Evolutionary conservation across 768 basidiomycete species (phyloP).

Genomic region (Hericium alpestre): DNA sequence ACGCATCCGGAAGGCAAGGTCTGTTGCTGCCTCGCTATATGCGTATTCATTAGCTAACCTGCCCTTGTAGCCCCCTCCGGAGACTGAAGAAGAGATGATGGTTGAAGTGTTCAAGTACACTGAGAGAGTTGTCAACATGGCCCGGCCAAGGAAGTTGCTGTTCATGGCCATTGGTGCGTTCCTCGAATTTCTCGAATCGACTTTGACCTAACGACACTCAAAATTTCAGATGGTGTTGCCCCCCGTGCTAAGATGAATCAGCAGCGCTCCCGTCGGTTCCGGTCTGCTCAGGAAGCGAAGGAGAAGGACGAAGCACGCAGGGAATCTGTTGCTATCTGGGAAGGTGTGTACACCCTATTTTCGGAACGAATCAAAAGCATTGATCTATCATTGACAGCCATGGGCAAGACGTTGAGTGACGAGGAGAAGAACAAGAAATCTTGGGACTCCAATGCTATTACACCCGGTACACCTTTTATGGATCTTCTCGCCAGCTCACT

Average conservation of each 20-base stretch:
- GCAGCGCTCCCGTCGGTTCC: slow-evolving; percentile 92
- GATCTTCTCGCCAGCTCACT: slow-evolving; percentile 76
- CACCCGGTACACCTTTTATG: slow-evolving; percentile 99
- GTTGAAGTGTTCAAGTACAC: slow-evolving; percentile 93
- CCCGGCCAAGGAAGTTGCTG: slow-evolving; percentile 85
- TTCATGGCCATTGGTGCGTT: slow-evolving; percentile 94
- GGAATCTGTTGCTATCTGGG: slow-evolving; percentile 76
- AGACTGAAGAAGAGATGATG: slow-evolving; percentile 99
- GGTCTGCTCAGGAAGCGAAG: slow-evolving; percentile 87
- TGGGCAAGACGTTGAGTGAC: slow-evolving; percentile 80
- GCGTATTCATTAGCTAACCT: neutral
- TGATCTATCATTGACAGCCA: slow-evolving; percentile 37
- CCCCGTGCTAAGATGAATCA: slow-evolving; percentile 99
- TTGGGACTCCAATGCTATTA: slow-evolving; percentile 99
- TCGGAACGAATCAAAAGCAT: neutral
- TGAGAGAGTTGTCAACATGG: slow-evolving; percentile 93
- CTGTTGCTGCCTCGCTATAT: slow-evolving; percentile 10
- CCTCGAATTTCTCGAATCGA: neutral
- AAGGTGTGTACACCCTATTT: slow-evolving; percentile 39
- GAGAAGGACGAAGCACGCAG: slow-evolving; percentile 84
- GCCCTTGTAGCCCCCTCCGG: slow-evolving; percentile 68
- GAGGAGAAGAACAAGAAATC: slow-evolving; percentile 75
- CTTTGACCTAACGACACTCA: neutral
- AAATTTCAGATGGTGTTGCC: slow-evolving; percentile 76
- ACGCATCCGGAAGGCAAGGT: slow-evolving; percentile 98